Evolutionary conservation across 768 basidiomycete species (phyloP).

Genomic region (Porpolomopsis calyptriformis): DNA sequence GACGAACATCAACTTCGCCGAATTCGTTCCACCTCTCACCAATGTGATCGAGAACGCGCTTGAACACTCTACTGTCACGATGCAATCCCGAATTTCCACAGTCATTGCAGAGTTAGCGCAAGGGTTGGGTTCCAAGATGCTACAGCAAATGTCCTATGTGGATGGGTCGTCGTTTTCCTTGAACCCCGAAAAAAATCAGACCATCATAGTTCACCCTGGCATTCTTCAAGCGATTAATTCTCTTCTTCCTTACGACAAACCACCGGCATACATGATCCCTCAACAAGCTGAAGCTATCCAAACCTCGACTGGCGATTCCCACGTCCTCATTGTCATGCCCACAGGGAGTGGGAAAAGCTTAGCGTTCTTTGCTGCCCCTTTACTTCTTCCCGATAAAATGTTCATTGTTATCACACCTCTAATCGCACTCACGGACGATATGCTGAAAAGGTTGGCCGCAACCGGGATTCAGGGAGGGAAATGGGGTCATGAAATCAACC

Average conservation of each 20-base stretch:
- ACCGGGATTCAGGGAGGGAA: not conserved
- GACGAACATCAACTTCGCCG: not conserved
- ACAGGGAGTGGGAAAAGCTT: conserved; percentile 9
- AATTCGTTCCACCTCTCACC: not conserved
- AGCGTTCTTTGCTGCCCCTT: conserved; percentile 3
- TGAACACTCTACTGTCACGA: not conserved
- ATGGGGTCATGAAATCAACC: not conserved
- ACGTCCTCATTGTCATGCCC: conserved; percentile 2
- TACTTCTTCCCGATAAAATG: not conserved
- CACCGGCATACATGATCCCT: not conserved
- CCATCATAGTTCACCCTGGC: not conserved
- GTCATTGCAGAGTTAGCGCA: not conserved
- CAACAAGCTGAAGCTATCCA: conserved; percentile 5
- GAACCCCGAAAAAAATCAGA: not conserved
- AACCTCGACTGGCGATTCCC: not conserved
- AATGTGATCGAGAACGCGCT: not conserved
- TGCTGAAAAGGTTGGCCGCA: not conserved
- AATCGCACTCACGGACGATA: not conserved
- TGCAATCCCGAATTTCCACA: not conserved
- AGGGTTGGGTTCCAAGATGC: not conserved
- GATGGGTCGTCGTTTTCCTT: not conserved
- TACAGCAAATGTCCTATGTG: not conserved
- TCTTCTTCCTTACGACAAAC: not conserved
- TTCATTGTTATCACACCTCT: conserved; percentile 3
- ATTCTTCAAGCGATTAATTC: not conserved